These are phyloP conservation scores for Phaeomoniella chlamydospora DNA, from an alignment of 2,329 filamentous ascomycete species.

Conservation along the genomic window DNA sequence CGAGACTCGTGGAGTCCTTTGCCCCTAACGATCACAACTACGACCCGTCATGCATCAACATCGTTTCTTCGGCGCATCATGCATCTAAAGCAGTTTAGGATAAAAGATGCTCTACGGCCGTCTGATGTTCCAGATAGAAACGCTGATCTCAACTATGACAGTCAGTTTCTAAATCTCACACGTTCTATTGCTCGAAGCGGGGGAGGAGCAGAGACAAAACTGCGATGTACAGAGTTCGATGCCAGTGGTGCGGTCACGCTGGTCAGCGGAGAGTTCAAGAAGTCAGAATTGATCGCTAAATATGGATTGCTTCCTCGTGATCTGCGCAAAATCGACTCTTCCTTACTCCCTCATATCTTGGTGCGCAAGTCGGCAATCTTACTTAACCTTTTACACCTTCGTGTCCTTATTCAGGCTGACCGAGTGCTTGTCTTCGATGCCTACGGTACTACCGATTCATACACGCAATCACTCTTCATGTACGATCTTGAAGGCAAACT, in stretches of 20 bases:
- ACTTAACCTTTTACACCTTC: slow-evolving; percentile 89
- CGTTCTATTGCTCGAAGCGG: slow-evolving; percentile 40
- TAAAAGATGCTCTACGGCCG: slow-evolving; percentile 19
- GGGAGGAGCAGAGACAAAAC: slow-evolving; percentile 66
- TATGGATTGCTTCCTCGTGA: slow-evolving; percentile 70
- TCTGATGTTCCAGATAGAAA: slow-evolving; percentile 23
- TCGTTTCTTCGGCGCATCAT: background rate
- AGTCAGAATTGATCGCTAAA: slow-evolving; percentile 92
- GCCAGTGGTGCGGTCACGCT: slow-evolving; percentile 83
- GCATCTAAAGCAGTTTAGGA: slow-evolving; percentile 12
- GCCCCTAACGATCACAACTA: background rate
- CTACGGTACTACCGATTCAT: slow-evolving; percentile 86
- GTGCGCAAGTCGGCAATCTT: slow-evolving; percentile 86
- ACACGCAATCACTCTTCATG: slow-evolving; percentile 93
- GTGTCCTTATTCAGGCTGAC: slow-evolving; percentile 88
- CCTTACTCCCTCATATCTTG: slow-evolving; percentile 85
- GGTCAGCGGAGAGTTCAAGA: slow-evolving; percentile 92
- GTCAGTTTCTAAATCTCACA: slow-evolving; percentile 54
- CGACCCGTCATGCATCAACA: background rate
- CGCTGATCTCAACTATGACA: slow-evolving; percentile 26
- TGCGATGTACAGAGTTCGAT: slow-evolving; percentile 91
- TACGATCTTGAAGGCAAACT: slow-evolving; percentile 91
- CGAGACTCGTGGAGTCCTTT: background rate
- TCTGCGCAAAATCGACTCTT: slow-evolving; percentile 94
- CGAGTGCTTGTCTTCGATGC: slow-evolving; percentile 91